phyloP scores from a whole-genome alignment of 352 stramenopile genomes.

The Globisporangium radiosum region DNA sequence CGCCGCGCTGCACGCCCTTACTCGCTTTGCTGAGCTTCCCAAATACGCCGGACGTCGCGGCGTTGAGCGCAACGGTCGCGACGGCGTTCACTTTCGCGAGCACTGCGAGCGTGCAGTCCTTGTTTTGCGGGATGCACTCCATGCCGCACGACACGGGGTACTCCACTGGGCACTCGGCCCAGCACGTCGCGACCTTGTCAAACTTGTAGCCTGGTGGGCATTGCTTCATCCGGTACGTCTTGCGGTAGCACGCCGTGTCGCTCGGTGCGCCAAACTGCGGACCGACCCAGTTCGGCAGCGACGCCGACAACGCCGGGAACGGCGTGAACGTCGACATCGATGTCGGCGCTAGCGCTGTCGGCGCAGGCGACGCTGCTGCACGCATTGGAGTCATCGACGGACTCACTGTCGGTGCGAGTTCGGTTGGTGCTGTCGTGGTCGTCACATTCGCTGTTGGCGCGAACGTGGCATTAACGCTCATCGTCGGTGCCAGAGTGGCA shows the following conservation, averaged over 20 bases:
- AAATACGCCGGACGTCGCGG: background rate
- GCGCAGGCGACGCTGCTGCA: no score
- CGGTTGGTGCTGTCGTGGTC: no score
- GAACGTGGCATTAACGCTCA: no score
- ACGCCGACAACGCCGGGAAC: no score
- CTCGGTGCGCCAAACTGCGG: background rate
- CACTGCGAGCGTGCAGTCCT: conserved; percentile 33
- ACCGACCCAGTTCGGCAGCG: background rate
- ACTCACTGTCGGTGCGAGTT: no score
- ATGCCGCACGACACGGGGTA: conserved; percentile 52
- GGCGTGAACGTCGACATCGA: no score
- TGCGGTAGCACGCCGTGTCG: background rate
- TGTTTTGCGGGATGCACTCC: conserved; percentile 57
- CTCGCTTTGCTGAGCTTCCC: conserved; percentile 25
- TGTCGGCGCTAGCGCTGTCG: no score
- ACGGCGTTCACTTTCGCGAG: background rate
- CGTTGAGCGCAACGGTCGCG: background rate
- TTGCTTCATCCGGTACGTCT: background rate
- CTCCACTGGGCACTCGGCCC: conserved; percentile 45
- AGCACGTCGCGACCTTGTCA: conserved; percentile 44
- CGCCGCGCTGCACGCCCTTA: conserved; percentile 27
- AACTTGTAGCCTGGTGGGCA: conserved; percentile 28
- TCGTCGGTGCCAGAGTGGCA: no score
- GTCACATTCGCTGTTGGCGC: no score
- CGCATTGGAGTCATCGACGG: no score